Base-by-base conservation (phyloP, 805 yeast species). In the Wickerhamomyces bisporus region DNA sequence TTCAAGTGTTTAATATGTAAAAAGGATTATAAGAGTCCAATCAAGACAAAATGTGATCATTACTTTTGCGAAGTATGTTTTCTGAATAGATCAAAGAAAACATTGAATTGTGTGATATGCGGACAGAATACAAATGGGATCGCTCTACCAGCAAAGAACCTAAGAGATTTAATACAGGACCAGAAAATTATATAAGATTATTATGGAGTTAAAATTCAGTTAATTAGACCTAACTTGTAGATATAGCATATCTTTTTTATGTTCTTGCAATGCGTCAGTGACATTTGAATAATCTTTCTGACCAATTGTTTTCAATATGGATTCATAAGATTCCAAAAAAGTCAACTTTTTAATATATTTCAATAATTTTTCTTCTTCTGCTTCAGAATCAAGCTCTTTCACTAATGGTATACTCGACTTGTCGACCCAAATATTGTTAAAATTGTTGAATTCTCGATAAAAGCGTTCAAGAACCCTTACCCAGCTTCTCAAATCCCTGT, bases 61-160 rank as follows among this genome's bases (percentile, higher is more conserved):
- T 62, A 73, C 36, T 84, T 73, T 50, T 84, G 93, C 51, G 75
- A 74, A 43, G 40, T 39, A 4, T 84, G 93, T 52, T 81, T 79
- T 53, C 51, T 79, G 46, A 50, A 54, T 3, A 54, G 77, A 32
- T 67, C 63, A 44, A 68, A 70, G 43, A 61, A 52, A 37, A 63
- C 57, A 33, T 61, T 70, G 27, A 62, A 55, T 4, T 84, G 93
- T 52, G 60, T 61, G 28, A 67, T 79, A 3, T 84, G 93, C 53
- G 72, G 70, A 4, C 57, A 64, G 30, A 77, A 79, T 28, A 81
- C 88, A 0, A 64, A 73, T 23, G 87, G 88, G 0, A 64, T 69
- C 3, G 79, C 75, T 14, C 62, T 65, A 26, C 79, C 83, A 1
- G 78, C 81, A 8, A 66, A 61, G 40, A 56, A 66, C 26, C 41